Conservation (phyloP, 2,329 filamentous ascomycete species). For the Colletotrichum sp. region DNA sequence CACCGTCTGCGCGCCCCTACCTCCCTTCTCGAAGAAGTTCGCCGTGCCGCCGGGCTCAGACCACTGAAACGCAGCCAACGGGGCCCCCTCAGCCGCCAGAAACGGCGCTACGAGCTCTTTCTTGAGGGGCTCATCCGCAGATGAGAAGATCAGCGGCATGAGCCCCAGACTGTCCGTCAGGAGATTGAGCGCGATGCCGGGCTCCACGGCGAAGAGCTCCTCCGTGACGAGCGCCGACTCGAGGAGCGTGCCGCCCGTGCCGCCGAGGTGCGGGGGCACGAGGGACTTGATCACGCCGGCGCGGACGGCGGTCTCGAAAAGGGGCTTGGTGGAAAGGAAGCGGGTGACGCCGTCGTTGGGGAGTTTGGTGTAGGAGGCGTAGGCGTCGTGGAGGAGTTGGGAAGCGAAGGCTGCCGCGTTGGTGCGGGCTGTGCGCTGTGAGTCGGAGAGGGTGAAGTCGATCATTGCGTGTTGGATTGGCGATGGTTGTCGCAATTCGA, state of each 20-base stretch:
- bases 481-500: too few species aligned
- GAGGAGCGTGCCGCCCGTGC: constrained; percentile 45
- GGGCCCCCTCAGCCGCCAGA: constrained; percentile 45
- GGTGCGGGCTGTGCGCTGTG: background rate
- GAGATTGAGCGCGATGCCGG: constrained; percentile 52
- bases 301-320: background rate
- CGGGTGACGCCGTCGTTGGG: background rate
- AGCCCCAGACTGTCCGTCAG: constrained; percentile 57
- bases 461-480: background rate
- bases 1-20: constrained; percentile 51
- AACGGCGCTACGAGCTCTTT: constrained; percentile 54
- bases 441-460: background rate
- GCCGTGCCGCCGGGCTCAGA: constrained; percentile 57
- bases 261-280: constrained; percentile 49
- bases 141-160: constrained; percentile 52
- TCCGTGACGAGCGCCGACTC: constrained; percentile 57
- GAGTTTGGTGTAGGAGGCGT: background rate
- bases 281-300: constrained; percentile 44
- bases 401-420: background rate
- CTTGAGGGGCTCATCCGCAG: constrained; percentile 36
- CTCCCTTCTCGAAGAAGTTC: constrained; percentile 57
- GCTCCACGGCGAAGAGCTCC: constrained; percentile 57
- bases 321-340: background rate
- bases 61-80: constrained; percentile 55
- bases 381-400: background rate